phyloP scores from a whole-genome alignment of 1,284 basidiomycete species.

The Caloboletus firmus region DNA sequence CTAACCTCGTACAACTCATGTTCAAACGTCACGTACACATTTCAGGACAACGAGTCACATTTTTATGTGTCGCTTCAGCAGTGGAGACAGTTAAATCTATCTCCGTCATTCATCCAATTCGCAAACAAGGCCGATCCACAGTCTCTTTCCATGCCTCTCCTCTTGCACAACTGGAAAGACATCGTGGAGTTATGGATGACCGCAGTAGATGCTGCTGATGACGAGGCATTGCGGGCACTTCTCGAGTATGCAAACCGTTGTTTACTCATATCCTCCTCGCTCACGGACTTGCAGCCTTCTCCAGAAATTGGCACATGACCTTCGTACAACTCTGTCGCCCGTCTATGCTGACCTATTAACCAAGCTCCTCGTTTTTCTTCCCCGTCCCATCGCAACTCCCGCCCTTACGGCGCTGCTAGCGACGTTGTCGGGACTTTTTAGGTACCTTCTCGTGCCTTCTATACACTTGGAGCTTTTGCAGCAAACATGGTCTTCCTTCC shows the following conservation, averaged over 20 bases:
- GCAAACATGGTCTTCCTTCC: conserved; percentile 57
- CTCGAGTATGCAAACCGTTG: conserved; percentile 59
- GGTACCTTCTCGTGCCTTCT: conserved; percentile 64
- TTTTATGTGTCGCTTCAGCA: conserved; percentile 68
- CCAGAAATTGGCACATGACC: conserved; percentile 73
- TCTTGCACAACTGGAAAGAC: conserved; percentile 77
- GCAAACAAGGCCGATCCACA: conserved; percentile 59
- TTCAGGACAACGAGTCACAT: conserved; percentile 69
- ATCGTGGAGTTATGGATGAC: conserved; percentile 63
- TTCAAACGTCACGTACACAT: not conserved
- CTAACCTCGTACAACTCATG: not conserved
- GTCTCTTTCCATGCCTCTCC: conserved; percentile 75
- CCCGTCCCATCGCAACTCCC: conserved; percentile 54
- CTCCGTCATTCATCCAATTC: conserved; percentile 73
- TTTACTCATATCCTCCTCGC: conserved; percentile 6
- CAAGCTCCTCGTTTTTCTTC: conserved; percentile 57
- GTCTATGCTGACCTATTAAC: conserved; percentile 55
- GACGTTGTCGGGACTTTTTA: conserved; percentile 66
- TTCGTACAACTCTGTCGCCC: conserved; percentile 67
- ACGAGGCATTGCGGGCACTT: conserved; percentile 66
- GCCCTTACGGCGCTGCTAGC: conserved; percentile 64
- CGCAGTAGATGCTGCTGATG: conserved; percentile 56
- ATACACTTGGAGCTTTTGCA: conserved; percentile 50
- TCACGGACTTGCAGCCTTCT: conserved; percentile 52
- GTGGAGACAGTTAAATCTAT: conserved; percentile 79